Conservation (phyloP, 2,329 filamentous ascomycete species). For the Colletotrichum sp. region DNA sequence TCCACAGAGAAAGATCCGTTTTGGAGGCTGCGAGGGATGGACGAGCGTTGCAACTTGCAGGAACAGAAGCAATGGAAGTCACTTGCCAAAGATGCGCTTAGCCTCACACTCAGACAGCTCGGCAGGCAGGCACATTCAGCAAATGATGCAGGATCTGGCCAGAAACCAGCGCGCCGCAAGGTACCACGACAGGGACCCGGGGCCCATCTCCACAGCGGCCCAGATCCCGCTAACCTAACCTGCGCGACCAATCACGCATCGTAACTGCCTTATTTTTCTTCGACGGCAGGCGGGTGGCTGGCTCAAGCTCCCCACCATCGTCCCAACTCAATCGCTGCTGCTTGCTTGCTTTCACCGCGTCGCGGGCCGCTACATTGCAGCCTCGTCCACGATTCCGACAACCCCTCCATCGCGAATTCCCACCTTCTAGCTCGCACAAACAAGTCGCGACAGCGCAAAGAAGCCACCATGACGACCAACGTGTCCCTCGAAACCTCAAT, state of each 20-base stretch:
- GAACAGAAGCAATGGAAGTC: neutral
- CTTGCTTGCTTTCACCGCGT: neutral
- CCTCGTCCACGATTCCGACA: slow-evolving; percentile 6
- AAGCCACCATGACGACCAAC: slow-evolving; percentile 71
- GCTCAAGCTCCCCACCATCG: slow-evolving; percentile 1
- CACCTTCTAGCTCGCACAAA: neutral
- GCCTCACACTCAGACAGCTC: neutral
- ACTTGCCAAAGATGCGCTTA: neutral
- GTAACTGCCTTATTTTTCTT: neutral
- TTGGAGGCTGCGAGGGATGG: neutral
- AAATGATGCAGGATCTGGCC: neutral
- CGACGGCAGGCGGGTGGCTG: neutral
- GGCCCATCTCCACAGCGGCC: neutral
- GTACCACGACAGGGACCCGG: neutral
- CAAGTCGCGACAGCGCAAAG: neutral
- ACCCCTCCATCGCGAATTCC: neutral
- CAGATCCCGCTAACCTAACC: neutral
- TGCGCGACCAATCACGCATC: neutral
- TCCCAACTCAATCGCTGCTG: neutral
- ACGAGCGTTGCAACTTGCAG: neutral
- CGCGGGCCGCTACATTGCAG: slow-evolving; percentile 1
- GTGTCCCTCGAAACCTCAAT: slow-evolving; percentile 86
- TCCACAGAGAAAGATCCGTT: neutral
- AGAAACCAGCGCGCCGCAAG: neutral
- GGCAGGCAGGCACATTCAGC: neutral